Conservation (phyloP, 2,329 filamentous ascomycete species). For the Arthrobotrys sinensis region DNA sequence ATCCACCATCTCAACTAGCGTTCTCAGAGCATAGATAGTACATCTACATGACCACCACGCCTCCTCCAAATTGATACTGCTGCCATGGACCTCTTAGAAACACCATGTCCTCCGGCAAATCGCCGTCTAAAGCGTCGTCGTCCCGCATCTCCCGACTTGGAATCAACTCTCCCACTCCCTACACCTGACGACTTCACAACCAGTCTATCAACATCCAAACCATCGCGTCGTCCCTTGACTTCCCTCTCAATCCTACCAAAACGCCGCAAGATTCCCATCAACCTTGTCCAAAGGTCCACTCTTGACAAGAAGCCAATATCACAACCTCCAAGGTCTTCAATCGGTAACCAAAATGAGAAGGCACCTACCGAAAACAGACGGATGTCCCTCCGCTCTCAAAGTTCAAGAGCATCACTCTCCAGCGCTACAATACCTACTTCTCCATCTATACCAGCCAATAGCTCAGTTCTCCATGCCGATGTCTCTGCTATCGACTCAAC, state of each 20-base stretch:
- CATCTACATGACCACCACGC: background rate
- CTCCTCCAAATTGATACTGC: background rate
- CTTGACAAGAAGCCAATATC: constrained; percentile 14
- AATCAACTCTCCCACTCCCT: constrained; percentile 27
- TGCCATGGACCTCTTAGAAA: constrained; percentile 50
- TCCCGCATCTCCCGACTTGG: constrained; percentile 35
- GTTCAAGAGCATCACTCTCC: background rate
- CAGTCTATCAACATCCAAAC: background rate
- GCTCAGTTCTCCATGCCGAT: constrained; percentile 41
- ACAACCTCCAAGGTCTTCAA: background rate
- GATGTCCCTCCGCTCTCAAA: constrained; percentile 45
- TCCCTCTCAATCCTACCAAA: constrained; percentile 49
- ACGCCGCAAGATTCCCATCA: constrained; percentile 44
- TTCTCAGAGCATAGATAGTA: background rate
- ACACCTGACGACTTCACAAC: constrained; percentile 25
- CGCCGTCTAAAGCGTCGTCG: constrained; percentile 45
- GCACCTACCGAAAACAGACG: constrained; percentile 17
- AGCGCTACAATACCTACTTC: constrained; percentile 6
- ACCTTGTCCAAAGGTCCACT: constrained; percentile 12
- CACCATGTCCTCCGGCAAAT: constrained; percentile 44
- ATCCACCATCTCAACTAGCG: background rate
- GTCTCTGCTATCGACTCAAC: constrained; percentile 49
- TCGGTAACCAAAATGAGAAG: background rate
- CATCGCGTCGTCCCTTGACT: constrained; percentile 19
- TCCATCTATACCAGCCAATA: constrained; percentile 31